Evolutionary conservation across 2,329 filamentous ascomycete species (phyloP).

Genomic region (Alternaria sp.): DNA sequence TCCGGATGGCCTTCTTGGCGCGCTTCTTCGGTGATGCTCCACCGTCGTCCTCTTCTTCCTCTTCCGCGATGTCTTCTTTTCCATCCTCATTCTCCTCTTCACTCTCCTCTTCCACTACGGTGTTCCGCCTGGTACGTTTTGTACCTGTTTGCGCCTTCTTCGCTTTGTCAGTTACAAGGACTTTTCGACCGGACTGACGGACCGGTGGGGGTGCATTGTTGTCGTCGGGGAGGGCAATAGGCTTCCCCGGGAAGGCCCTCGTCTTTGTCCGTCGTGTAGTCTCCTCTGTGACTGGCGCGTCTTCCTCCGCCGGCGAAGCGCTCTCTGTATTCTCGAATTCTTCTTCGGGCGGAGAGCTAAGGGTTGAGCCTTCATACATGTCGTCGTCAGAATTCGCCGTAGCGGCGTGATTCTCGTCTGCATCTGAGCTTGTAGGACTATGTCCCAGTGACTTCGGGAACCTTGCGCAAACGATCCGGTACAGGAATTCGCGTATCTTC

Average conservation of each 20-base stretch:
- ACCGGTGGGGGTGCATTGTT: neutral
- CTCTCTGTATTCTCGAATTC: neutral
- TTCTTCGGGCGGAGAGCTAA: neutral
- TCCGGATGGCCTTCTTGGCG: neutral
- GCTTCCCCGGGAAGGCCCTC: neutral
- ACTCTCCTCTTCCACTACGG: fast-evolving
- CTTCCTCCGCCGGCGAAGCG: neutral
- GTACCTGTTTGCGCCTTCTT: neutral
- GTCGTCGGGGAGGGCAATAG: neutral
- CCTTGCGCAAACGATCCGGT: neutral
- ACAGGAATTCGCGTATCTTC: neutral
- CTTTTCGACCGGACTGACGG: neutral
- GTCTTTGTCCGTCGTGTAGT: neutral
- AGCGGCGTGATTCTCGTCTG: neutral
- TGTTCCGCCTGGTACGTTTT: neutral
- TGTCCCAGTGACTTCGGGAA: neutral
- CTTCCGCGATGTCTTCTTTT: neutral
- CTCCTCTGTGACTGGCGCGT: neutral
- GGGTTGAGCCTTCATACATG: neutral
- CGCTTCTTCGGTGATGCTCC: neutral
- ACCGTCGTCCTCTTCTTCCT: neutral
- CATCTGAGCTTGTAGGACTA: neutral
- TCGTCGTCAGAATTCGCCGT: neutral
- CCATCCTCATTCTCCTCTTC: neutral
- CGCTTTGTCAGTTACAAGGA: neutral